These are phyloP conservation scores for Carex pumila DNA, from an alignment of 176 grass and related monocot species.

Conservation along the genomic window DNA sequence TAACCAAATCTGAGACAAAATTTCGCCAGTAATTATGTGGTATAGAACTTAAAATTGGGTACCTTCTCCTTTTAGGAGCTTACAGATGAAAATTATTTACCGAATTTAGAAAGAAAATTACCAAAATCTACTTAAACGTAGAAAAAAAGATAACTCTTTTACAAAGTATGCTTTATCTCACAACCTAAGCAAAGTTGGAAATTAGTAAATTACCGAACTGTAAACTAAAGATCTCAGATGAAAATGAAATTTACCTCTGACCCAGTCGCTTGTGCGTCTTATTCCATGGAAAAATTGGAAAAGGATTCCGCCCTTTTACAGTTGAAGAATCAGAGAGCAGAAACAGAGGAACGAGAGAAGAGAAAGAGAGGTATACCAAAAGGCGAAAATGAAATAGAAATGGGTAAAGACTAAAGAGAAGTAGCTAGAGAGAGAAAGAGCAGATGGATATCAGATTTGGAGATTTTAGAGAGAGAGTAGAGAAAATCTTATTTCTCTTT, in stretches of 20 bases:
- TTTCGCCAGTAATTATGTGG: neutral
- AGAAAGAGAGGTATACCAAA: neutral
- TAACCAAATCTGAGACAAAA: neutral
- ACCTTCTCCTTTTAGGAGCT: neutral
- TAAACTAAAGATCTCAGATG: constrained; percentile 9
- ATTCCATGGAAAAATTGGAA: neutral
- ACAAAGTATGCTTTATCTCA: neutral
- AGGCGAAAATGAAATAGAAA: neutral
- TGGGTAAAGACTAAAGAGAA: neutral
- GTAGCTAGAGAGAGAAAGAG: constrained; percentile 7
- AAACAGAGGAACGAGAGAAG: constrained; percentile 7
- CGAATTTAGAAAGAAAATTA: constrained; percentile 5
- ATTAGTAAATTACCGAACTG: neutral
- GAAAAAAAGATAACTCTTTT: neutral
- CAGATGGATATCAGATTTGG: constrained; percentile 16
- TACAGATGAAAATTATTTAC: neutral
- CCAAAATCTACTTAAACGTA: neutral
- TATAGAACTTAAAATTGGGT: neutral
- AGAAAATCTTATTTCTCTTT: constrained; percentile 10
- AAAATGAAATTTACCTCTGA: neutral
- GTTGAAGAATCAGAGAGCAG: neutral
- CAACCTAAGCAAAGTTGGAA: neutral
- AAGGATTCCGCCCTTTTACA: neutral
- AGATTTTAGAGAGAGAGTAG: neutral
- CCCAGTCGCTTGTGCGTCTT: neutral